These are phyloP conservation scores for Microsporum ferrugineum DNA, from an alignment of 2,329 filamentous ascomycete genomes.

Conservation along the genomic window DNA sequence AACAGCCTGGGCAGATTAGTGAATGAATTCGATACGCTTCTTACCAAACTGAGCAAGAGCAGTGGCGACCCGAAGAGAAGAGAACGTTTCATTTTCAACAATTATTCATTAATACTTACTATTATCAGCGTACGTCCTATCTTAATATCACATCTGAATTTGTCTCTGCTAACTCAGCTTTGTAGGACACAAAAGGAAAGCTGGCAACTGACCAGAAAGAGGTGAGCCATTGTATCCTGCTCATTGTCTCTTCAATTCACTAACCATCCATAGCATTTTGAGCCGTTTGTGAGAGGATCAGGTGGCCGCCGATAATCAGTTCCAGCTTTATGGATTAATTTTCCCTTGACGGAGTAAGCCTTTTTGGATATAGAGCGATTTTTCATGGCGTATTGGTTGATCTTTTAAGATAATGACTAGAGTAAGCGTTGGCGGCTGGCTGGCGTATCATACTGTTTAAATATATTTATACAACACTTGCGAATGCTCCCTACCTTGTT, in stretches of 20 bases:
- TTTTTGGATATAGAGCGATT: neutral
- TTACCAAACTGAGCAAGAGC: conserved; percentile 68
- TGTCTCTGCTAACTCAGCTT: neutral
- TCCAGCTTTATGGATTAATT: neutral
- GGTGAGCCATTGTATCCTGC: conserved; percentile 19
- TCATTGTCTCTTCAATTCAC: neutral
- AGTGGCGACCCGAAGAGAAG: conserved; percentile 65
- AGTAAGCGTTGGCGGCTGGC: neutral
- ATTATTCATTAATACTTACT: conserved; percentile 86
- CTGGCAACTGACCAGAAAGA: conserved; percentile 56
- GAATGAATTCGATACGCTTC: conserved; percentile 70
- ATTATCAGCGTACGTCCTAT: conserved; percentile 57
- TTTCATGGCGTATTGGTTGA: neutral
- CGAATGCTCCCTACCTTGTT: neutral
- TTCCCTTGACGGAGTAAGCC: neutral
- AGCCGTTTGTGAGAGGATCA: conserved; percentile 22
- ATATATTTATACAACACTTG: neutral
- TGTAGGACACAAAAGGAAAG: conserved; percentile 37
- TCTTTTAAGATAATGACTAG: neutral
- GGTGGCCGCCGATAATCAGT: neutral
- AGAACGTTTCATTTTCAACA: conserved; percentile 85
- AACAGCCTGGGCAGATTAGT: conserved; percentile 67
- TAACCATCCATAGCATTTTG: conserved; percentile 28
- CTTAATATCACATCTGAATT: conserved; percentile 8
- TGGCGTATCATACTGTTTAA: neutral